Evolutionary conservation across 75 land plant genomes (phyloP), one percentile per base, ranked within the genome.

Genomic region (Ceratopteris richardii): DNA sequence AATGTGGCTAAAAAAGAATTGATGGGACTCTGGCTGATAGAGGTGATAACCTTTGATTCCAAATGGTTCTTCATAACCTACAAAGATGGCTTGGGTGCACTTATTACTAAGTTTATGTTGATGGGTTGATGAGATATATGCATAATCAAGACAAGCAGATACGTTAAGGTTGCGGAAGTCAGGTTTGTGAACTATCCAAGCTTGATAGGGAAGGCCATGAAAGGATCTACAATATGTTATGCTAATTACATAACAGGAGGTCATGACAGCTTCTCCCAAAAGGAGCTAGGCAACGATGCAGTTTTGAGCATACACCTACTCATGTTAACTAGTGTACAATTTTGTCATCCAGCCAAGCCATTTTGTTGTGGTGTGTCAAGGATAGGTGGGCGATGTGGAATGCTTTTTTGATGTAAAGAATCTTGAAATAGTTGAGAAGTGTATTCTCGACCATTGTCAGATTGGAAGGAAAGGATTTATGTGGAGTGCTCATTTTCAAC

Each of bases 251-350:
- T 55, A 64, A 18, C 26, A 30, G 1, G 66, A 31, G 21, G 40
- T 31, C 10, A 22, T 12, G 1, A 55, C 44, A 18, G 66, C 66
- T 54, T 64, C 1, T n/a, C 66, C 66, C 42, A 64, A 64, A 36
- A 64, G 16, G 28, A 30, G 28, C 39, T 54, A 3, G 66, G 42
- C 19, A 64, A 9, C 14, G 33, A 53, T 16, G 27, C 39, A 1
- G 37, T 28, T 36, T 64, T 64, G 7, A 64, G 43, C 43, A 54
- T 64, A 5, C 23, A 27, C 5, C 41, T 20, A 23, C 23, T 47
- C 57, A 54, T 54, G 43, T 54, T 14, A 13, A 64, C 26, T 28
- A 54, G 47, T 6, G 66, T 31, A 22, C 60, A 7, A 27, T 54
- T 53, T 14, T n/a, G 19, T 24, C 57, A 11, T 12, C 30, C 58